Evolutionary conservation across 2,329 filamentous ascomycete species (phyloP), one percentile per base, ranked within the genome.

Genomic region (Colletotrichum lupini): DNA sequence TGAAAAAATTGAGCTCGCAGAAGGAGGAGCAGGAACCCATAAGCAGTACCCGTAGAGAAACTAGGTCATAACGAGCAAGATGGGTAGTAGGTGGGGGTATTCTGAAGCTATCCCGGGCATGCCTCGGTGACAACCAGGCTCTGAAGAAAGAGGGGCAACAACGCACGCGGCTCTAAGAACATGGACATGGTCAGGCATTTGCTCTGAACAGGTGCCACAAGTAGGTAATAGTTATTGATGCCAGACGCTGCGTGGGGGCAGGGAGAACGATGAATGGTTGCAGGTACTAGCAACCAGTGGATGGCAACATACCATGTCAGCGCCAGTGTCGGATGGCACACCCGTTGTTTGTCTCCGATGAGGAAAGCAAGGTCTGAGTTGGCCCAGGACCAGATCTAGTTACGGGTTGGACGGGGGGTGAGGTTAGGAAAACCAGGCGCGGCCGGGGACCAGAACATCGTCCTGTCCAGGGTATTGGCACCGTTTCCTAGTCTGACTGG

Each of bases 71-170:
- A 56, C 32, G 49, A 37, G 49, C 67, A 28, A 19, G 26, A 73
- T 52, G 71, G 66, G 46, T 42, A 55, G 53, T 32, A 46, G 28
- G 57, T 55, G 70, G 68, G 72, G 68, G 61, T 22, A 63, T 62
- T 28, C 58, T 72, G 68, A 74, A 67, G 72, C 52, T 72, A 74
- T 74, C 68, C 67, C 62, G 62, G 58, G 37, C 57, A 28, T 61
- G 68, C 61, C 63, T 67, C 68, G 56, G 67, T 66, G 72, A 67
- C 68, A 42, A 35, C 61, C 57, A 68, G 52, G 57, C 52, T 35
- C 32, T 62, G 49, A 52, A 49, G 57, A 56, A 63, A 53, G 68
- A 22, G 53, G 49, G 30, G 19, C 37, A 53, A 30, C 28, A 60
- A 42, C 46, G 52, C 62, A 63, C 26, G 32, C 30, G 32, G 42